phyloP scores from a whole-genome alignment of 1,284 basidiomycete genomes.

The Cutaneotrichosporon sp. region DNA sequence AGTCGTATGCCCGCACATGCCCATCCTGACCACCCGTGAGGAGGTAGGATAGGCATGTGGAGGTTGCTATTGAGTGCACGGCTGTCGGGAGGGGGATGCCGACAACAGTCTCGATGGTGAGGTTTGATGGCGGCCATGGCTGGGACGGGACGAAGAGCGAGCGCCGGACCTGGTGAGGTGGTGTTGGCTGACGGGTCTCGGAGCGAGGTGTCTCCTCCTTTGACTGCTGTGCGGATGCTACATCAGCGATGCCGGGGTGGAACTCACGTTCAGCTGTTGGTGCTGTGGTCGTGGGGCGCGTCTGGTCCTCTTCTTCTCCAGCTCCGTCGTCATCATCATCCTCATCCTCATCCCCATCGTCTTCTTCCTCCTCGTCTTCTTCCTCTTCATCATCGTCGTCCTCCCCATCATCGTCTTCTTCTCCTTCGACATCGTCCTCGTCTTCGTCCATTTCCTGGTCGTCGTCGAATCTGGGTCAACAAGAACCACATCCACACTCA shows the following conservation, averaged over 20 bases:
- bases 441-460: constrained; percentile 17
- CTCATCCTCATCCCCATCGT: constrained; percentile 31
- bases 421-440: constrained; percentile 1
- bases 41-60: constrained; percentile 82
- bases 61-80: constrained; percentile 79
- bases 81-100: constrained; percentile 85
- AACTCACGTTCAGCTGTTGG: constrained; percentile 2
- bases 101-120: constrained; percentile 87
- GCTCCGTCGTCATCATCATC: constrained; percentile 33
- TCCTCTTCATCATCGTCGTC: constrained; percentile 21
- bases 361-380: constrained; percentile 30
- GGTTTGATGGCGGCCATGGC: constrained; percentile 57
- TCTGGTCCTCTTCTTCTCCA: constrained; percentile 32
- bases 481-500: constrained; percentile 2
- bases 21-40: constrained; percentile 91
- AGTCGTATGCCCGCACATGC: constrained; percentile 88
- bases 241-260: background rate
- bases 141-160: constrained; percentile 34
- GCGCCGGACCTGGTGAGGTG: constrained; percentile 42
- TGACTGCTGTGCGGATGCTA: constrained; percentile 7
- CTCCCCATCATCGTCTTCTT: constrained; percentile 26
- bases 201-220: constrained; percentile 4
- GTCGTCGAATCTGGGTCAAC: constrained; percentile 18
- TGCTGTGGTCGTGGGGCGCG: constrained; percentile 10
- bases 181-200: constrained; percentile 9